These are phyloP conservation scores for Fusarium subtropicale DNA, from an alignment of 2,329 filamentous ascomycete species.

Conservation along the genomic window DNA sequence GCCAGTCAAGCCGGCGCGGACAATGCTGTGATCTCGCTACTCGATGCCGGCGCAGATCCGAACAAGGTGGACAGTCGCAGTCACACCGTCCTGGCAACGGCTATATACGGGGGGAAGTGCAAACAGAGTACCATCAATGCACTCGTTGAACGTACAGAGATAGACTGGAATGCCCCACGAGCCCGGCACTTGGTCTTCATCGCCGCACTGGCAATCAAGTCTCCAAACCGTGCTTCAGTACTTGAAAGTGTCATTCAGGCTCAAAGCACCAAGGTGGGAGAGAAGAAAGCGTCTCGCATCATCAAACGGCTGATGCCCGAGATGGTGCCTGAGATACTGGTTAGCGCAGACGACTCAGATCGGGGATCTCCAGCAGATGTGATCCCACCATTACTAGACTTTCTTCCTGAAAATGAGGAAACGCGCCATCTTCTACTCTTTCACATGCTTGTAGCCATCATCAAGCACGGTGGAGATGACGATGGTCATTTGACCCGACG, in stretches of 20 bases:
- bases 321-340: background rate
- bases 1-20: background rate
- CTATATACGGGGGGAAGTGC: background rate
- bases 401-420: background rate
- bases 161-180: background rate
- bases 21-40: background rate
- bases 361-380: background rate
- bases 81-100: background rate
- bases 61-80: background rate
- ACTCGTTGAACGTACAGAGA: background rate
- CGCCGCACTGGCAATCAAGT: background rate
- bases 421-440: background rate
- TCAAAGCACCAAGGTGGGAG: rapidly evolving
- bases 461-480: background rate
- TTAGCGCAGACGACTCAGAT: background rate
- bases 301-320: background rate
- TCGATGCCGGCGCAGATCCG: background rate
- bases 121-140: background rate
- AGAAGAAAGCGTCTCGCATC: background rate
- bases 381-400: background rate
- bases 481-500: background rate
- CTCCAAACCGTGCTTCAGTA: no score
- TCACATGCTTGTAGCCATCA: background rate
- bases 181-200: background rate
- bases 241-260: background rate